Evolutionary conservation across 2,329 filamentous ascomycete genomes (phyloP).

Genomic region (Acrodontium crateriforme): DNA sequence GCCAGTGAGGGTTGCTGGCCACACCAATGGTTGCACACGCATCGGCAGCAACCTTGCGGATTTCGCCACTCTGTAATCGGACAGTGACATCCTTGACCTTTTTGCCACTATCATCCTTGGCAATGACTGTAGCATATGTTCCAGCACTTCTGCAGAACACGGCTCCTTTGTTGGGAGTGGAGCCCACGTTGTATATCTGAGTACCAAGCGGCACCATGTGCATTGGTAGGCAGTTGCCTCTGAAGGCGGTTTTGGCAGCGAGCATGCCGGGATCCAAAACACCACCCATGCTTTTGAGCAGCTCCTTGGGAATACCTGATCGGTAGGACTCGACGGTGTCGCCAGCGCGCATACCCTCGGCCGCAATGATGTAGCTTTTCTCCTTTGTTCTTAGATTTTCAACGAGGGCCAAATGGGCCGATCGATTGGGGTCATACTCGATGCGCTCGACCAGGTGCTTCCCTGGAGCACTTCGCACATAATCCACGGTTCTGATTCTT

Average conservation of each 20-base stretch:
- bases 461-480: constrained; percentile 62
- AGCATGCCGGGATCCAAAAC: constrained; percentile 87
- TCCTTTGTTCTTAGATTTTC: constrained; percentile 58
- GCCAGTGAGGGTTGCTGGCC: constrained; percentile 83
- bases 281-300: constrained; percentile 87
- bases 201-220: constrained; percentile 96
- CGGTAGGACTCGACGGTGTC: constrained; percentile 89
- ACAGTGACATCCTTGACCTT: constrained; percentile 70
- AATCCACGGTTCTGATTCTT: constrained; percentile 85
- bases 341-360: constrained; percentile 83
- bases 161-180: constrained; percentile 54
- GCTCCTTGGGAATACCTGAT: constrained; percentile 70
- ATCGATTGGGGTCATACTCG: constrained; percentile 89
- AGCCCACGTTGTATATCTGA: constrained; percentile 79
- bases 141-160: constrained; percentile 93
- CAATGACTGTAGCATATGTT: constrained; percentile 75
- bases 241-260: constrained; percentile 83
- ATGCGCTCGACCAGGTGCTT: constrained; percentile 84
- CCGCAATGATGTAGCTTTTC: constrained; percentile 86
- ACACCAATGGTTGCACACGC: constrained; percentile 91
- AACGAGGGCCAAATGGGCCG: constrained; percentile 80
- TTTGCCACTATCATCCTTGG: constrained; percentile 69
- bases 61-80: constrained; percentile 80
- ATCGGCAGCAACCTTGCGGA: constrained; percentile 77
- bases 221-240: constrained; percentile 87